These are phyloP conservation scores for Berkeleyomyces rouxiae DNA, from an alignment of 2,329 filamentous ascomycete species.

Conservation along the genomic window DNA sequence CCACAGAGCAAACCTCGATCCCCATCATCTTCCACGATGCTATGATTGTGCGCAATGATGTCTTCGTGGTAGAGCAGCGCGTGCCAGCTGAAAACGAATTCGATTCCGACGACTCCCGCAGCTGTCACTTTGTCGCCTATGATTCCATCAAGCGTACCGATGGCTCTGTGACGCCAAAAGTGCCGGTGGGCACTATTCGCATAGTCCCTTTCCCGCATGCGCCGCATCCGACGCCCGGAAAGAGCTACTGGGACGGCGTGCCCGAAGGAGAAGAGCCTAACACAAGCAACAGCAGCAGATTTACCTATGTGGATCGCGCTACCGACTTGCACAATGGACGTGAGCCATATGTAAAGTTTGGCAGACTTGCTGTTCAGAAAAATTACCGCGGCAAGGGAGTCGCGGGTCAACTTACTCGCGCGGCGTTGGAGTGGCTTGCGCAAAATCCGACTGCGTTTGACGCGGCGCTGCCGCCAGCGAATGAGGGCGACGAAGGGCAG, in stretches of 20 bases:
- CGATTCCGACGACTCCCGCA: slow-evolving; percentile 62
- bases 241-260: slow-evolving; percentile 30
- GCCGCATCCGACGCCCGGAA: slow-evolving; percentile 40
- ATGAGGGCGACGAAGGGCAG: slow-evolving; percentile 24
- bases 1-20: slow-evolving; percentile 27
- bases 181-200: slow-evolving; percentile 58
- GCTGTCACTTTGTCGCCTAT: slow-evolving; percentile 82
- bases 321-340: slow-evolving; percentile 39
- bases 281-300: slow-evolving; percentile 12
- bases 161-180: slow-evolving; percentile 26
- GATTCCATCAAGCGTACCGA: slow-evolving; percentile 26
- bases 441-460: slow-evolving; percentile 39
- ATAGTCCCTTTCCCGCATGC: slow-evolving; percentile 67
- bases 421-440: slow-evolving; percentile 50
- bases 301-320: slow-evolving; percentile 23
- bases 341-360: slow-evolving; percentile 71
- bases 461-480: slow-evolving; percentile 22
- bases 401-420: slow-evolving; percentile 47
- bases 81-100: slow-evolving; percentile 52
- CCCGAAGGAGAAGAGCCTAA: slow-evolving; percentile 18
- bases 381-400: slow-evolving; percentile 50
- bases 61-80: slow-evolving; percentile 44
- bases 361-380: slow-evolving; percentile 54
- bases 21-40: slow-evolving; percentile 44
- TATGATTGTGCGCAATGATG: slow-evolving; percentile 42